These are phyloP conservation scores for Vitis hybrid DNA, from an alignment of 177 flowering plant genomes.

Conservation along the genomic window DNA sequence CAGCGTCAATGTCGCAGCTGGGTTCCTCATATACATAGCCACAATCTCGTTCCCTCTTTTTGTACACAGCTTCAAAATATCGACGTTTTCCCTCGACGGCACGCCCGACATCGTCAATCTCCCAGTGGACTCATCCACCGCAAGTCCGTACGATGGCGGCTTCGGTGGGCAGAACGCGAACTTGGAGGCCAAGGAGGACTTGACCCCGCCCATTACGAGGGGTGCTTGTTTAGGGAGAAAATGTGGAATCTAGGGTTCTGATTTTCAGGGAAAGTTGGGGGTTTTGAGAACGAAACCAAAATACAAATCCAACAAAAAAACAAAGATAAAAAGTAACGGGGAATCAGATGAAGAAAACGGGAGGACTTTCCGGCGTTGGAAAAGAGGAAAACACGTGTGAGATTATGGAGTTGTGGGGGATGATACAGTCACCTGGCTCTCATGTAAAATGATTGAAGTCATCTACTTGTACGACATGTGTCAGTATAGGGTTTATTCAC, in stretches of 20 bases:
- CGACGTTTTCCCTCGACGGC: slow-evolving; percentile 63
- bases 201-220: slow-evolving; percentile 68
- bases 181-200: slow-evolving; percentile 89
- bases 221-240: too few species aligned
- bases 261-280: neutral
- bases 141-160: slow-evolving; percentile 77
- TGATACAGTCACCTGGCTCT: too few species aligned
- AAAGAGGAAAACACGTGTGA: slow-evolving; percentile 37
- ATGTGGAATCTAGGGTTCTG: neutral
- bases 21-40: slow-evolving; percentile 70
- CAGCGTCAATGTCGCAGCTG: slow-evolving; percentile 65
- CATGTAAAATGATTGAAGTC: too few species aligned
- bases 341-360: neutral
- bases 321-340: neutral
- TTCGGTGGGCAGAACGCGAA: slow-evolving; percentile 90
- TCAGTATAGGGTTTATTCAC: neutral
- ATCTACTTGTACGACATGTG: slow-evolving; percentile 2
- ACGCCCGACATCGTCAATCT: slow-evolving; percentile 55
- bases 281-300: neutral
- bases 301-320: too few species aligned
- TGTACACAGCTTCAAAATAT: slow-evolving; percentile 70
- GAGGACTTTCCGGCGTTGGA: slow-evolving; percentile 49
- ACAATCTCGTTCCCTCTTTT: slow-evolving; percentile 75
- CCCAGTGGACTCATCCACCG: slow-evolving; percentile 43
- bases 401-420: neutral